These are phyloP conservation scores for Amanita brunnescens DNA, from an alignment of 768 basidiomycete genomes.

Conservation along the genomic window DNA sequence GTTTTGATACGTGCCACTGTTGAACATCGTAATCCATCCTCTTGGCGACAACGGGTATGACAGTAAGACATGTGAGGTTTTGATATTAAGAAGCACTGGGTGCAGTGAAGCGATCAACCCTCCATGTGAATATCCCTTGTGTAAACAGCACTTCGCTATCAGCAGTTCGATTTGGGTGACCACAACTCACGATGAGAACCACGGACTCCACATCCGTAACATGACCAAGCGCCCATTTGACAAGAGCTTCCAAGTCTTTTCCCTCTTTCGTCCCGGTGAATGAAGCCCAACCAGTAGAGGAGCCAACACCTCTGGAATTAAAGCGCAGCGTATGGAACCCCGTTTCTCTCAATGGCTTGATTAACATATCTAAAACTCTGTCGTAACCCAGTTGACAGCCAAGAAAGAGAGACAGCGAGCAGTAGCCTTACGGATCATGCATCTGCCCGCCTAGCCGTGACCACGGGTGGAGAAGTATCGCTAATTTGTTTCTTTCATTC, in stretches of 20 bases:
- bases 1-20: constrained; percentile 41
- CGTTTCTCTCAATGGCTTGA: constrained; percentile 29
- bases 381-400: constrained; percentile 9
- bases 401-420: background rate
- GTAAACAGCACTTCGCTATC: background rate
- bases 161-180: constrained; percentile 6
- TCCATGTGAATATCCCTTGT: constrained; percentile 77
- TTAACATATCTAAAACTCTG: constrained; percentile 39
- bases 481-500: constrained; percentile 34
- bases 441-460: constrained; percentile 75
- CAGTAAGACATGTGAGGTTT: constrained; percentile 57
- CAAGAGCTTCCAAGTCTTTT: constrained; percentile 56
- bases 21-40: constrained; percentile 62
- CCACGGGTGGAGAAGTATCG: constrained; percentile 78
- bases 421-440: constrained; percentile 57
- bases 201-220: constrained; percentile 39
- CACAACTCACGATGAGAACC: constrained; percentile 52
- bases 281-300: constrained; percentile 64
- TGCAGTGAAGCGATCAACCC: constrained; percentile 63
- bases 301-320: constrained; percentile 74
- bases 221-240: constrained; percentile 41
- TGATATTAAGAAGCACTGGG: constrained; percentile 42
- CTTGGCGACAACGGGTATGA: constrained; percentile 73
- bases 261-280: constrained; percentile 66
- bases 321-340: constrained; percentile 58